Evolutionary conservation across 192 early-diverging fungal species (phyloP), one percentile per base, ranked within the genome.

Genomic region (Gryganskiella cystojenkinii): DNA sequence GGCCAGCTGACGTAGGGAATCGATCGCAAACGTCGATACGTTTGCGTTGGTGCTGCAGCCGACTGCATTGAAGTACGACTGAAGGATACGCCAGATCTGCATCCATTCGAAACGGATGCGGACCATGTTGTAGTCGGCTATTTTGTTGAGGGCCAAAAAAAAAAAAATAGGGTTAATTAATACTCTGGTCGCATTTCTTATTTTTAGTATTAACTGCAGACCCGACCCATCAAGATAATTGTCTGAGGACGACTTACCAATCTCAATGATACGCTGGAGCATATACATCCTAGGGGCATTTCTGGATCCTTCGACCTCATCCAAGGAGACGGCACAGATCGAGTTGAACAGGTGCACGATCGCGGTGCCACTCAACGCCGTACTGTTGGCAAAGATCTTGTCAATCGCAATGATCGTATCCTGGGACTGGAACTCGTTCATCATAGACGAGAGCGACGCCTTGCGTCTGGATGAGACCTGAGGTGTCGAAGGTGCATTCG

Each of bases 21-120:
- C 96, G 57, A 98, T 85, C 6, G 95, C 95, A 87, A 96, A 96
- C 10, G 90, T 88, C 17, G 93, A 90, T 4, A 96, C 93, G 0
- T 84, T 85, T 27, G 84, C 79, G 67, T 93, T 93, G 9, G 91
- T 84, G 59, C 96, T 89, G 44, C 91, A 91, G 17, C 92, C 96
- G 19, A 96, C 93, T 7, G 78, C 89, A 75, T 95, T 93, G 75
- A 98, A 97, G 75, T 96, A 90, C 27, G 89, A 85, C 10, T 91
- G 90, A 37, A 93, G 82, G 33, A 92, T 92, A 11, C 87, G 87
- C 95, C 96, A 98, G 57, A 96, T 92, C 78, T 96, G 92, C 24
- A 91, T 90, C 95, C 96, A 98, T 68, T 96, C 95, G 70, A 94
- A 94, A 56, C 96, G 89, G 81, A 98, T 98, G 61, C 96, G 92